Evolutionary conservation across 257 asterid species (phyloP), one percentile per base, ranked within the genome.

Genomic region (Solanum phureja): DNA sequence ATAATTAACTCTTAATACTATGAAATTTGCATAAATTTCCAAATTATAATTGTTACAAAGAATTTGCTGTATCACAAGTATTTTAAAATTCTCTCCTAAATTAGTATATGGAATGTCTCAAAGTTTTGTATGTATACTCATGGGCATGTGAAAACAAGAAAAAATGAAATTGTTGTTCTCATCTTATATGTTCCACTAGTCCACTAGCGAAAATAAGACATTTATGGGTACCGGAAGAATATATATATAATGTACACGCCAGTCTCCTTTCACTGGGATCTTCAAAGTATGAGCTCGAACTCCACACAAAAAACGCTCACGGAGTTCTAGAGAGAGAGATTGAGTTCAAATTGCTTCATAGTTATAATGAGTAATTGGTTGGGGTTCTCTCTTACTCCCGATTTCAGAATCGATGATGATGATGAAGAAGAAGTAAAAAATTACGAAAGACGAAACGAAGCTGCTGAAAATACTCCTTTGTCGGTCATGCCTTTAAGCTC

Each of bases 331-430:
- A 88, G 87, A 88, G n/a, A 79, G 85, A 83, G 3, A 23, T 38
- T 3, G 12, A 38, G 34, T 38, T 38, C 66, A 0, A 24, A 13
- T 44, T 79, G 8, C 8, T 79, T 27, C 86, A 44, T 33, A 21
- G 23, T 64, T 7, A 84, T 8, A 85, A 93, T 93, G 96, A 94
- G 95, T 89, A 89, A 92, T 66, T 95, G 97, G 98, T 76, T 95
- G 89, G 98, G 96, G 35, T 95, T 95, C 83, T 93, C 98, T 86
- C 94, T 94, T 46, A 90, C 93, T 76, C 92, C 95, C 5, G 93
- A 92, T 91, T 91, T 94, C 88, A 88, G 92, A 89, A 89, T 91
- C 38, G 91, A 92, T 18, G 92, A 88, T 16, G 91, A 79, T 13
- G 93, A 87, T n/a, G 86, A 38, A 79, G 90, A 72, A 73, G 46